phyloP scores from a whole-genome alignment of 345 rosid genomes.

The Capsella bursapastoris region DNA sequence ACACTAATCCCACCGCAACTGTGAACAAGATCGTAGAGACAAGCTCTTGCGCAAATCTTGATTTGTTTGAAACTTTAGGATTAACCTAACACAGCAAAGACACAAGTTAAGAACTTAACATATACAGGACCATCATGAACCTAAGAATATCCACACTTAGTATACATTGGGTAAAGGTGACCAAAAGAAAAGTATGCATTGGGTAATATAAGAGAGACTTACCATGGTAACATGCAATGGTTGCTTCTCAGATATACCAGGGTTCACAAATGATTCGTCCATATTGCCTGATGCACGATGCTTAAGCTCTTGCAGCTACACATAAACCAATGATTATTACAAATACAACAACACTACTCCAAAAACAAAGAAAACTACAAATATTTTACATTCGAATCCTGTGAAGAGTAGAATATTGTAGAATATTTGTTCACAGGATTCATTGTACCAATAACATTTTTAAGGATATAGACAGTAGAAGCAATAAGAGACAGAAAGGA shows the following conservation, averaged over 20 bases:
- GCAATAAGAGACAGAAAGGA: neutral
- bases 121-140: neutral
- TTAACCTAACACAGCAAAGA: conserved; percentile 65
- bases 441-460: neutral
- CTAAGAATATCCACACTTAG: neutral
- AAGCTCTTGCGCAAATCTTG: conserved; percentile 90
- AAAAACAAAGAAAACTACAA: conserved; percentile 11
- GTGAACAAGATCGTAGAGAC: conserved; percentile 89
- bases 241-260: conserved; percentile 90
- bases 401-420: no score
- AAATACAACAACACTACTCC: conserved; percentile 25
- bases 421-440: no score
- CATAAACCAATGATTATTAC: conserved; percentile 27
- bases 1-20: conserved; percentile 77
- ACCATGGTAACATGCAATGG: conserved; percentile 97
- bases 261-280: conserved; percentile 75
- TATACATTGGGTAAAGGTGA: conserved; percentile 1
- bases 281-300: conserved; percentile 79
- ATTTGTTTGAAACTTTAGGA: conserved; percentile 78
- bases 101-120: conserved; percentile 1
- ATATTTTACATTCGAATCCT: neutral
- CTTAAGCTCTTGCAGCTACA: conserved; percentile 92
- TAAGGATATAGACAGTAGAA: neutral
- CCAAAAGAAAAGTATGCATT: neutral
- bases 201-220: conserved; percentile 33